Base-by-base conservation (phyloP, 306 rosid species). In the Dicorynia guianensis region DNA sequence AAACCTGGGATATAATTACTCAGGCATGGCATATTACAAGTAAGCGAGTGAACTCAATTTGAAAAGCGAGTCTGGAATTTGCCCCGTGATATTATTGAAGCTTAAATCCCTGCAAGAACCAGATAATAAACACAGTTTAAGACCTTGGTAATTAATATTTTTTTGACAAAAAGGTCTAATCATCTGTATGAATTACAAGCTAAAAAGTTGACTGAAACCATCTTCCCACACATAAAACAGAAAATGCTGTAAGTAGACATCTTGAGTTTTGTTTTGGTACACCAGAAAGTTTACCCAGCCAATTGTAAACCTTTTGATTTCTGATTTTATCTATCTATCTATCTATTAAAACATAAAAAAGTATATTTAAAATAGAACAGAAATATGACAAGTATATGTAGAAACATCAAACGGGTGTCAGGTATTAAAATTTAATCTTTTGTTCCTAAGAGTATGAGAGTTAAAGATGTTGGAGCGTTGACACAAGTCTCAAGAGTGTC, bases 71-170 rank as follows among this genome's bases (percentile, higher is more conserved):
- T 14, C 76, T 4, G 88, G 87, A 82, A 89, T 80, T 65, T 71
- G 84, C 61, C 96, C 94, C 4, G 74, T 77, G 67, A 93, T 68
- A 67, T 85, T 88, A 80, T 93, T 93, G 93, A 93, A 93, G 89
- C 98, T 93, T 76, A 93, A 80, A 79, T 91, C 98, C 87, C 98
- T 93, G 80, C 59, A 85, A 63, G 17, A 67, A 25, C 33, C 34
- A 80, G 15, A 76, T 11, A 67, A 67, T 6, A 55, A 38, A 74
- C 65, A 48, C 15, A 47, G 39, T 1, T 54, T 30, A 69, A 50
- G 33, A 69, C 12, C 12, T 1, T 36, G 47, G 56, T 74, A 17
- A 15, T 30, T 47, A n/a, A 36, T 20, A 43, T 48, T 0, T 18
- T 18, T 25, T 25, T 25, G 2, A 25, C 1, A 25, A 25, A 34